Conservation (phyloP, 306 rosid genomes). For the Vigna unguiculata region DNA sequence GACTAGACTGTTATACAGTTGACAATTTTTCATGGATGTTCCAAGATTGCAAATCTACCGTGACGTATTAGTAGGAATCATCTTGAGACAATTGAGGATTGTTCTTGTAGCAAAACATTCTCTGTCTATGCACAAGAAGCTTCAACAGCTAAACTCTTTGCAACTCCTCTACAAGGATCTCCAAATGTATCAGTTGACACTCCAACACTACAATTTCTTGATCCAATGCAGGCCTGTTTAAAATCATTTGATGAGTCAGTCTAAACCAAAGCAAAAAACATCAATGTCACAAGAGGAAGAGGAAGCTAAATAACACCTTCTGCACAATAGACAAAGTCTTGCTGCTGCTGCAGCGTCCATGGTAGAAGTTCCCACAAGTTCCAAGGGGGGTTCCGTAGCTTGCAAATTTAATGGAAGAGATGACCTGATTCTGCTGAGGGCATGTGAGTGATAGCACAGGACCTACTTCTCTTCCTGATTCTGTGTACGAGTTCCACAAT, state of each 20-base stretch:
- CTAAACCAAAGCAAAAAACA: constrained; percentile 26
- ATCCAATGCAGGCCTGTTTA: constrained; percentile 87
- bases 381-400: constrained; percentile 91
- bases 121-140: constrained; percentile 71
- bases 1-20: constrained; percentile 12
- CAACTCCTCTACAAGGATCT: constrained; percentile 75
- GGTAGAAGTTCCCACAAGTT: constrained; percentile 77
- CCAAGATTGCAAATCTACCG: constrained; percentile 29
- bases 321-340: constrained; percentile 70
- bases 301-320: constrained; percentile 59
- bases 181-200: constrained; percentile 73
- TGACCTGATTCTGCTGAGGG: constrained; percentile 71
- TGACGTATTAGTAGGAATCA: constrained; percentile 30
- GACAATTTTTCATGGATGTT: constrained; percentile 17
- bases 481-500: constrained; percentile 62
- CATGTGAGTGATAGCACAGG: constrained; percentile 77
- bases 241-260: constrained; percentile 40
- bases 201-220: constrained; percentile 70
- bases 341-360: constrained; percentile 77
- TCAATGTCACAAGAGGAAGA: constrained; percentile 2
- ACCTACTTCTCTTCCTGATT: constrained; percentile 47
- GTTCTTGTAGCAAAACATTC: constrained; percentile 27
- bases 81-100: constrained; percentile 40
- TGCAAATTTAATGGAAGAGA: constrained; percentile 88
- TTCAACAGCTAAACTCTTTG: constrained; percentile 96